Evolutionary conservation across 345 rosid genomes (phyloP).

Genomic region (Durio zibethinus): DNA sequence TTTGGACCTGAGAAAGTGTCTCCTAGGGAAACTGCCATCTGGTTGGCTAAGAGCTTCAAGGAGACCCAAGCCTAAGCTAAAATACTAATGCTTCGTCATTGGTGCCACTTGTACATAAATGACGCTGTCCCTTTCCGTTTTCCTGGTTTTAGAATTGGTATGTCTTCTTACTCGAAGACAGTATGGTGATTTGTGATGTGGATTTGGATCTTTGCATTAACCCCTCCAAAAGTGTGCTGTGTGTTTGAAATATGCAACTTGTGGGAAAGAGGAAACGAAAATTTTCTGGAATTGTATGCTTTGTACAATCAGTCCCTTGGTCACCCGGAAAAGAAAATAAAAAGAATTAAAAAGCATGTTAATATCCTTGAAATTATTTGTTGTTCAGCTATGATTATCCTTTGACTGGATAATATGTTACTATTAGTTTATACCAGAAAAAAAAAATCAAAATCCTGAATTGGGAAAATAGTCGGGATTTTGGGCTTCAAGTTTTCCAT

Average conservation of each 20-base stretch:
- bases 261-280: not conserved
- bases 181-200: not conserved
- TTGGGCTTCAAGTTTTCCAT: not conserved
- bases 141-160: not conserved
- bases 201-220: slow-evolving; percentile 15
- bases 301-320: not conserved
- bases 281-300: not conserved
- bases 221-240: not conserved
- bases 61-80: slow-evolving; percentile 47
- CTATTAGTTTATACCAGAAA: no score
- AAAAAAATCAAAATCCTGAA: not conserved
- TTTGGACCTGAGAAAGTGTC: slow-evolving; percentile 93
- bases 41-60: slow-evolving; percentile 95
- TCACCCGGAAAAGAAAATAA: not conserved
- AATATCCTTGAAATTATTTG: not conserved
- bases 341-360: not conserved
- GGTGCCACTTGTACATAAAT: slow-evolving; percentile 12
- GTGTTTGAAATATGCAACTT: not conserved
- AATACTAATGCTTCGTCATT: not conserved
- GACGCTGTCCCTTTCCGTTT: not conserved
- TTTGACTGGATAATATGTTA: not conserved
- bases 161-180: slow-evolving; percentile 9
- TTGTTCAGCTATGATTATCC: not conserved
- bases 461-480: not conserved
- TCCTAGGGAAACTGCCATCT: slow-evolving; percentile 92